Evolutionary conservation across 345 rosid species (phyloP), one percentile per base, ranked within the genome.

Genomic region (Dipteronia sinensis): DNA sequence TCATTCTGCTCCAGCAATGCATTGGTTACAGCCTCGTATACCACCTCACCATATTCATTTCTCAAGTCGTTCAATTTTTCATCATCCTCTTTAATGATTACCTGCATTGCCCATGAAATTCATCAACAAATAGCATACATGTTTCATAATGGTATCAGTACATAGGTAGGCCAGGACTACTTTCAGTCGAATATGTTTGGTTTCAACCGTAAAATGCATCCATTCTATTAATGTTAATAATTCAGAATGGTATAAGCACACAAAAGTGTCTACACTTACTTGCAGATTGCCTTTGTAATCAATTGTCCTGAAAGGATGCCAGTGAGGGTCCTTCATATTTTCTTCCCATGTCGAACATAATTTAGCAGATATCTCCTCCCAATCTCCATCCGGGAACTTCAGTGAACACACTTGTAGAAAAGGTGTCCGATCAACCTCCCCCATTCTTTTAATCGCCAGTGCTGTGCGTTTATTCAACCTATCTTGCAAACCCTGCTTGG

Each of bases 1-100:
- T 79, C 75, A 65, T 82, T 73, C 78, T 82, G 6, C 75, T 85
- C 85, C 85, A 77, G 0, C 47, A 82, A 27, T 73, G 85, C 85
- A 16, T 78, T 74, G 53, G 69, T 55, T 13, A 84, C 83, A 65
- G 81, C 81, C 25, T 70, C 51, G 17, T 69, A 81, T 6, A 15
- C 80, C 27, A 3, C 70, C 62, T 84, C 85, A 44, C 76, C 83
- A 9, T 71, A 78, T 29, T 76, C 78, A 34, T 56, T 63, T 51
- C 74, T 78, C 66, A 77, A n/a, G n/a, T n/a, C n/a, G n/a, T n/a
- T n/a, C n/a, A n/a, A n/a, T n/a, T n/a, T 79, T 49, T 64, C 66
- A 12, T 83, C 81, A 6, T 76, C 76, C 10, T 79, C 85, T 40
- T 79, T 78, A 3, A 83, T 22, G 11, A 73, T 27, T 79, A 49